Evolutionary conservation across 257 asterid species (phyloP), one percentile per base, ranked within the genome.

Genomic region (Nicotiana paniculata): DNA sequence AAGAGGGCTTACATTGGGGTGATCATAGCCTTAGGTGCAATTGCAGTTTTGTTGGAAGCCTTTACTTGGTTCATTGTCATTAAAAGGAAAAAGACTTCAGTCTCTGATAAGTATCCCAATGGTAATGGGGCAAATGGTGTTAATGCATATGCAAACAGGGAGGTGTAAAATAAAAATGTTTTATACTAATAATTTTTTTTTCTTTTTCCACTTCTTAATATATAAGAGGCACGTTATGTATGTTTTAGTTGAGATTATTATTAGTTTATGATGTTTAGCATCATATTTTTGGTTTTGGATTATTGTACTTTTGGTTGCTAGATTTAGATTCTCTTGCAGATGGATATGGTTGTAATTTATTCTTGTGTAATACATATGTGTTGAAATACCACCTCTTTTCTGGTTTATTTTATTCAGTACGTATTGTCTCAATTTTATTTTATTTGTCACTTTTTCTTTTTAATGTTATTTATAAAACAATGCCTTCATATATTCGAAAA

Each of bases 1-100:
- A 81, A 54, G 82, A 54, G 33, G 13, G 85, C 82, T 3, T 86
- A 86, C 59, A 83, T 70, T 37, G 77, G 65, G 13, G 83, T 64
- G 37, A 65, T 80, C 77, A 80, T 80, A 32, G 51, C 24, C 32
- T 68, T 81, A 26, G 84, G 70, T 3, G 69, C 69, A 26, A 43
- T 81, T 57, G 84, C 80, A 21, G 68, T 67, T 30, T 3, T 81
- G 5, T 81, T 81, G 80, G 84, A 81, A 69, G 80, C 68, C 70
- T 32, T 81, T 12, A 81, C 84, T 17, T 68, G 84, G 84, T 32
- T 53, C 69, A 69, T 68, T 54, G 58, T 68, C 28, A 51, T 68
- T 15, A 81, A 35, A 59, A 68, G 84, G 69, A 72, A 72, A 24
- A 46, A 72, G 15, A 72, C 79, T 6, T 12, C 79, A 46, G 79